These are phyloP conservation scores for Ceratobasidium papillatum DNA, from an alignment of 1,284 basidiomycete genomes.

Conservation along the genomic window DNA sequence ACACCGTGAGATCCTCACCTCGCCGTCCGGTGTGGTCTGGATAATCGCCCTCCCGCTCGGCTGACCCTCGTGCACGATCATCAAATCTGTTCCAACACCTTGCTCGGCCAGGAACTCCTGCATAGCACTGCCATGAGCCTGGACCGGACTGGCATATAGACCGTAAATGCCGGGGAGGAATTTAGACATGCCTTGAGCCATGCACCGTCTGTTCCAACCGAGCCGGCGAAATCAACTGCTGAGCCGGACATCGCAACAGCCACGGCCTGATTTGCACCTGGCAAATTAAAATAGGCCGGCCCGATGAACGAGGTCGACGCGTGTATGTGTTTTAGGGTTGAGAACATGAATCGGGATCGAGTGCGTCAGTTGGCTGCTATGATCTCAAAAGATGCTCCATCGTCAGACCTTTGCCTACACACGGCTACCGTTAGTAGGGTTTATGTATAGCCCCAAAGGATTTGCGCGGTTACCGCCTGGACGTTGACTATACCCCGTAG, in stretches of 20 bases:
- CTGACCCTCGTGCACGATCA: slow-evolving; percentile 30
- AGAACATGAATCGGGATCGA: background rate
- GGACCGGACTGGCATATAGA: background rate
- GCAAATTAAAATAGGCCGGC: background rate
- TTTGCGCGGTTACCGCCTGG: slow-evolving; percentile 16
- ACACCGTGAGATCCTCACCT: slow-evolving; percentile 22
- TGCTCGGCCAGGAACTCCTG: slow-evolving; percentile 29
- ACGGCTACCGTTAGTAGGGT: background rate
- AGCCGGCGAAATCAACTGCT: slow-evolving; percentile 35
- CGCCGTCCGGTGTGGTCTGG: slow-evolving; percentile 37
- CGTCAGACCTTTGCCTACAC: slow-evolving; percentile 24
- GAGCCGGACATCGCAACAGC: slow-evolving; percentile 23
- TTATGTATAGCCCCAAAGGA: background rate
- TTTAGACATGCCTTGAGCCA: slow-evolving; percentile 31
- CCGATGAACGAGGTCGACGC: slow-evolving; percentile 1
- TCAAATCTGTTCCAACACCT: slow-evolving; percentile 39
- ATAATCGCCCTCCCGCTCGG: slow-evolving; percentile 38
- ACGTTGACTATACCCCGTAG: slow-evolving; percentile 36
- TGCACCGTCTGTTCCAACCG: slow-evolving; percentile 30
- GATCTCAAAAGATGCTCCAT: background rate
- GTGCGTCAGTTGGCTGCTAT: slow-evolving; percentile 14
- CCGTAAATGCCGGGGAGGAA: slow-evolving; percentile 7
- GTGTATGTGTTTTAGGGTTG: background rate
- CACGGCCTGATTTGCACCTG: slow-evolving; percentile 38
- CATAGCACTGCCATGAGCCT: background rate